Evolutionary conservation across 2,329 filamentous ascomycete genomes (phyloP).

Genomic region (Beauveria australis): DNA sequence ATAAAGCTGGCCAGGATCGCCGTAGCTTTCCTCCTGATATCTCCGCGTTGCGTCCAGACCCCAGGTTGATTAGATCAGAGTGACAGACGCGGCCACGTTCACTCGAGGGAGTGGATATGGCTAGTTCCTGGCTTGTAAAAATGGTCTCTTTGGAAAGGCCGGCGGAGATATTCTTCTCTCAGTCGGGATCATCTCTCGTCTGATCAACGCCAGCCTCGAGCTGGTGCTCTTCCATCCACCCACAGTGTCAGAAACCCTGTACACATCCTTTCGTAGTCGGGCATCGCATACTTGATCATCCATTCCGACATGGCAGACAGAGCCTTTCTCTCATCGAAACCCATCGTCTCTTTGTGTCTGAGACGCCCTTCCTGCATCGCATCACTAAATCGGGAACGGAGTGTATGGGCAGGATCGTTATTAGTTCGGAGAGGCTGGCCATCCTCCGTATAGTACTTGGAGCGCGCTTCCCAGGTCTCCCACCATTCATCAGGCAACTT

Average conservation of each 20-base stretch:
- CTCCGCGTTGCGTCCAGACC: too few relatives aligned
- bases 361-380: conserved; percentile 17
- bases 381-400: conserved; percentile 20
- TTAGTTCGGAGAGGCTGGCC: background rate
- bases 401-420: background rate
- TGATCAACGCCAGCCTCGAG: too few relatives aligned
- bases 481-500: conserved; percentile 10
- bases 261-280: conserved; percentile 10
- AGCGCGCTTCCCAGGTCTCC: conserved; percentile 8
- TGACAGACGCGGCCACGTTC: too few relatives aligned
- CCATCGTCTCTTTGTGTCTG: conserved; percentile 13
- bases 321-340: conserved; percentile 13
- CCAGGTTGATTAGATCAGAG: too few relatives aligned
- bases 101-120: too few relatives aligned
- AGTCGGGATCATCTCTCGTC: too few relatives aligned
- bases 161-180: too few relatives aligned
- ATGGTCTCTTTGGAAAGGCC: too few relatives aligned
- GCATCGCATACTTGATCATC: conserved; percentile 24
- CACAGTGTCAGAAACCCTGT: background rate
- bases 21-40: too few relatives aligned
- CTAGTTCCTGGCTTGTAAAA: too few relatives aligned
- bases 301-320: conserved; percentile 24
- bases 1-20: too few relatives aligned
- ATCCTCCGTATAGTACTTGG: background rate
- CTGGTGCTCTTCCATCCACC: too few relatives aligned